Conservation (phyloP, 1,284 basidiomycete species). For the Acaromyces ingoldii region DNA sequence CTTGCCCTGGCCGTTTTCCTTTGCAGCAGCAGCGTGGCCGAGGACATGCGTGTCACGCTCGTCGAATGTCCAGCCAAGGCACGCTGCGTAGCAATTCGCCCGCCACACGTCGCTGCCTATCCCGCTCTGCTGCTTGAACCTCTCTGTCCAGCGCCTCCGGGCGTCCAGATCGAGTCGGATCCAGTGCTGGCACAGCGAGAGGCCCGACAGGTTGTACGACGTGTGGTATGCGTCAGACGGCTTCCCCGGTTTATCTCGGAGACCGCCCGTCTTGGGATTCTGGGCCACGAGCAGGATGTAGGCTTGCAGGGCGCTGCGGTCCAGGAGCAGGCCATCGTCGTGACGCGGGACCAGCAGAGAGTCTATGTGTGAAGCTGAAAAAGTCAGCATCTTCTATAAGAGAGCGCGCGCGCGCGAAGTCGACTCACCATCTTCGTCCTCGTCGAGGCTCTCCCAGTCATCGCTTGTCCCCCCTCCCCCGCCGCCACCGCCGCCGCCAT, state of each 20-base stretch:
- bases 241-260: constrained; percentile 94
- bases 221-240: constrained; percentile 54
- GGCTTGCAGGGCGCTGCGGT: constrained; percentile 68
- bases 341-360: constrained; percentile 1
- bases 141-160: constrained; percentile 7
- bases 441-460: constrained; percentile 7
- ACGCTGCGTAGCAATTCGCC: constrained; percentile 20
- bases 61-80: constrained; percentile 25
- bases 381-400: constrained; percentile 20
- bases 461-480: neutral
- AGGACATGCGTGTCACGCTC: constrained; percentile 17
- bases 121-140: neutral
- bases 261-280: constrained; percentile 63
- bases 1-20: constrained; percentile 1
- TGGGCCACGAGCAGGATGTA: constrained; percentile 85
- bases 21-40: too few species aligned
- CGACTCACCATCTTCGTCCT: too few species aligned
- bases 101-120: constrained; percentile 16
- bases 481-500: too few species aligned
- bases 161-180: constrained; percentile 5
- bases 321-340: constrained; percentile 20
- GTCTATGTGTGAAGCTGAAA: too few species aligned
- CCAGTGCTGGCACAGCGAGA: constrained; percentile 40
- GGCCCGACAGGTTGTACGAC: constrained; percentile 48
- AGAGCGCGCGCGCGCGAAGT: too few species aligned